A percentile compares a stretch with the other conserved stretches of the same genome.
Evolutionary conservation across 192 early-diverging fungal genomes (phyloP).

Genomic region (Thoreauomyces humboldtii): DNA sequence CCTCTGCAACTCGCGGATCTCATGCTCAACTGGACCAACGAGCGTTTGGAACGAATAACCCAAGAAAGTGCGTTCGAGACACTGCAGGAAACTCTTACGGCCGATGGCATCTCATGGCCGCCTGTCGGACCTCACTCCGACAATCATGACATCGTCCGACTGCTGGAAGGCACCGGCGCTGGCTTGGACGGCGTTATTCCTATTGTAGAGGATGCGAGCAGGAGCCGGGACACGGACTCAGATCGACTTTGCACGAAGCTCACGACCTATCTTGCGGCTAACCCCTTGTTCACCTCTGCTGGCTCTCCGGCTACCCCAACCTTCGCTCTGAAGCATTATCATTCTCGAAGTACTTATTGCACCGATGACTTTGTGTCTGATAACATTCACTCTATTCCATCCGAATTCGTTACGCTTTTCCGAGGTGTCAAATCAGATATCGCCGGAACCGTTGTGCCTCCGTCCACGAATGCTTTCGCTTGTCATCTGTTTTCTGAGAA

Average conservation of each 20-base stretch:
- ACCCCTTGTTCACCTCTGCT: neutral
- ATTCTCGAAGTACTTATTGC: slow-evolving; percentile 58
- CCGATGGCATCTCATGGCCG: slow-evolving; percentile 29
- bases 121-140: neutral
- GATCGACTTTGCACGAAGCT: neutral
- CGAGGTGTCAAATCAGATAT: slow-evolving; percentile 31
- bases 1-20: slow-evolving; percentile 37
- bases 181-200: slow-evolving; percentile 33
- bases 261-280: neutral
- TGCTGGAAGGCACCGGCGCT: slow-evolving; percentile 35
- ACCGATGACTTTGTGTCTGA: slow-evolving; percentile 61
- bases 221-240: neutral
- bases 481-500: slow-evolving; percentile 63
- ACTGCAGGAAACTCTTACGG: slow-evolving; percentile 35
- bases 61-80: slow-evolving; percentile 51
- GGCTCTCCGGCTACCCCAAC: too few relatives aligned
- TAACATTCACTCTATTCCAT: slow-evolving; percentile 54
- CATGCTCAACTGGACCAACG: slow-evolving; percentile 45
- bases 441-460: slow-evolving; percentile 18
- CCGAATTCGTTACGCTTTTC: slow-evolving; percentile 79
- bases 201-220: neutral
- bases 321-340: neutral
- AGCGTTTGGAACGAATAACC: slow-evolving; percentile 58
- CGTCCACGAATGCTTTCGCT: slow-evolving; percentile 63
- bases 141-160: neutral